Evolutionary conservation across 768 basidiomycete genomes (phyloP).

Genomic region (Artomyces pyxidatus): DNA sequence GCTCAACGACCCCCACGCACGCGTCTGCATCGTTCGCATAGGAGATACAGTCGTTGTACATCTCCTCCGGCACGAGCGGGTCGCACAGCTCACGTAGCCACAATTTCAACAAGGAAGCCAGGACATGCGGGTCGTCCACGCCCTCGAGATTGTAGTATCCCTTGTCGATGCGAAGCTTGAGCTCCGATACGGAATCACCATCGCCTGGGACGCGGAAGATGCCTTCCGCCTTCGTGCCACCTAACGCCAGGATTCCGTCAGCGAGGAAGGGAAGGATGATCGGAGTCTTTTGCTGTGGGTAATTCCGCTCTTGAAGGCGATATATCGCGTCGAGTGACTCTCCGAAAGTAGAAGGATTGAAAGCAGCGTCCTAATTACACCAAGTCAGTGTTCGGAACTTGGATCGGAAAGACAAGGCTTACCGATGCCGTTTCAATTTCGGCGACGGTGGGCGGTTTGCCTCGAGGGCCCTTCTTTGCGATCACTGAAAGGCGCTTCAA

Average conservation of each 20-base stretch:
- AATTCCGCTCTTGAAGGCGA: conserved; percentile 77
- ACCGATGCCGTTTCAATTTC: conserved; percentile 93
- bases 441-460: conserved; percentile 69
- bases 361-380: conserved; percentile 69
- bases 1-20: conserved; percentile 66
- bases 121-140: conserved; percentile 85
- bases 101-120: conserved; percentile 84
- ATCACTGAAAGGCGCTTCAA: conserved; percentile 68
- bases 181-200: conserved; percentile 75
- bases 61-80: conserved; percentile 83
- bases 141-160: conserved; percentile 88
- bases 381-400: conserved; percentile 1
- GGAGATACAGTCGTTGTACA: conserved; percentile 86
- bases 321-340: conserved; percentile 82
- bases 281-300: conserved; percentile 78
- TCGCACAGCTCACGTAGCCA: conserved; percentile 91
- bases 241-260: conserved; percentile 83
- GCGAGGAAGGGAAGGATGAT: conserved; percentile 92
- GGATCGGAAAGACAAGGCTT: conserved; percentile 19
- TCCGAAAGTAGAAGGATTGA: conserved; percentile 91
- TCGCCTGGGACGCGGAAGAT: conserved; percentile 94
- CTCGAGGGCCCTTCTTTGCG: conserved; percentile 77
- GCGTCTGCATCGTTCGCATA: conserved; percentile 57
- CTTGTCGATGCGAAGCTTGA: conserved; percentile 84
- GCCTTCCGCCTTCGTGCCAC: conserved; percentile 79